These are phyloP conservation scores for Plasmodium inui DNA, from an alignment of 169 alveolate species.

Conservation along the genomic window DNA sequence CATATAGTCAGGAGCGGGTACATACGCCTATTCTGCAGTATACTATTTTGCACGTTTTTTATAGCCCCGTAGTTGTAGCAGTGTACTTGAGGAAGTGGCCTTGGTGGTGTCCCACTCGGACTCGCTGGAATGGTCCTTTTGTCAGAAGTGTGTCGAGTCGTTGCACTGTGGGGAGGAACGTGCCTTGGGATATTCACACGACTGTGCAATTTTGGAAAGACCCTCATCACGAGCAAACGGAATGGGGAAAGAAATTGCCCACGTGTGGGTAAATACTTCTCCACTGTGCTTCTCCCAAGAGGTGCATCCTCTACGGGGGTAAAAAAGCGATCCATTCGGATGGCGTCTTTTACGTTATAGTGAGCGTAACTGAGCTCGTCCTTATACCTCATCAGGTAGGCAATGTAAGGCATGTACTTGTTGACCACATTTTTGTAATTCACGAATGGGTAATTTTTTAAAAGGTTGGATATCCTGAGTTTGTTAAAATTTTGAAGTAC, in stretches of 20 bases:
- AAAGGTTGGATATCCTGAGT: slow-evolving; percentile 11
- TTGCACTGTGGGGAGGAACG: not conserved
- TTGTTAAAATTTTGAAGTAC: slow-evolving; percentile 14
- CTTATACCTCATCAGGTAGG: not conserved
- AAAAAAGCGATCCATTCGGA: not conserved
- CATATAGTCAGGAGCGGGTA: not conserved
- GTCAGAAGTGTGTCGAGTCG: not conserved
- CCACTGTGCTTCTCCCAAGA: not conserved
- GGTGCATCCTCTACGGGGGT: not conserved
- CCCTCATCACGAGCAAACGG: not conserved
- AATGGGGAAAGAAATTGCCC: not conserved
- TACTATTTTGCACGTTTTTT: not conserved
- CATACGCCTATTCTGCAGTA: slow-evolving; percentile 1
- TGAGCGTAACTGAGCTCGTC: not conserved
- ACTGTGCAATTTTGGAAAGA: not conserved
- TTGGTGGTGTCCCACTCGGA: not conserved
- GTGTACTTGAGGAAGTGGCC: not conserved
- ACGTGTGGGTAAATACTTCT: not conserved
- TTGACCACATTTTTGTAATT: slow-evolving; percentile 9
- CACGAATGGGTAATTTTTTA: slow-evolving; percentile 1
- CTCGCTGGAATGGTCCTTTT: not conserved
- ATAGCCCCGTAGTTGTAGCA: not conserved
- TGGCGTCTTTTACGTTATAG: not conserved
- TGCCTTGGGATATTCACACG: not conserved
- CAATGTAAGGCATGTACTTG: not conserved